These are phyloP conservation scores for Labyrinthula sp. DNA, from an alignment of 352 stramenopile species.

Conservation along the genomic window DNA sequence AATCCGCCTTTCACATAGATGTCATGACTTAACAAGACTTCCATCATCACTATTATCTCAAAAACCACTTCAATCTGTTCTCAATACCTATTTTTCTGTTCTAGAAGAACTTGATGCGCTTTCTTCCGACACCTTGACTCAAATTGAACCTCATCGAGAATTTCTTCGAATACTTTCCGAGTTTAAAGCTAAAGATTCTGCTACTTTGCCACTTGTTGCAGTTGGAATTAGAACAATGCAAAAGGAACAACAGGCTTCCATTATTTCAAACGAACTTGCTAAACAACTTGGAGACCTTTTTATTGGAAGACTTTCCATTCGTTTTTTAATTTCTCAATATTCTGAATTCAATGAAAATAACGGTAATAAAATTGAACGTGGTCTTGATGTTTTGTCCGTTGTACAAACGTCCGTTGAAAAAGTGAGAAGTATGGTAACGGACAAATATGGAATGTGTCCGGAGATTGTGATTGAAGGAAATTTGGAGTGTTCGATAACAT, in stretches of 20 bases:
- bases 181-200: slow-evolving; percentile 83
- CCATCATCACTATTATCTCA: too few species aligned
- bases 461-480: slow-evolving; percentile 90
- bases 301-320: slow-evolving; percentile 94
- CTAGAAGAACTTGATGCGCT: too few species aligned
- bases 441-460: slow-evolving; percentile 93
- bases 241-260: slow-evolving; percentile 50
- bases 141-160: too few species aligned
- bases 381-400: slow-evolving; percentile 69
- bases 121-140: too few species aligned
- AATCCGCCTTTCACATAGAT: too few species aligned
- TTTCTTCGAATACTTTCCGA: slow-evolving; percentile 79
- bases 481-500: slow-evolving; percentile 94
- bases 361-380: slow-evolving; percentile 40
- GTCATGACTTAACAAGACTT: too few species aligned
- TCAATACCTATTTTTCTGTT: too few species aligned
- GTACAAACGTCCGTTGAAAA: slow-evolving; percentile 86
- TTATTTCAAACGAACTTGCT: too few species aligned
- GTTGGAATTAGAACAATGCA: slow-evolving; percentile 88
- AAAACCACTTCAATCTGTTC: too few species aligned
- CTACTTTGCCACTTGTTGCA: slow-evolving; percentile 94
- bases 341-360: slow-evolving; percentile 14
- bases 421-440: slow-evolving; percentile 88
- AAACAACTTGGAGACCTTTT: slow-evolving; percentile 96
- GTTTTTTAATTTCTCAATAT: slow-evolving; percentile 81